phyloP scores from a whole-genome alignment of 257 asterid species.

The Craterostigma plantagineum region DNA sequence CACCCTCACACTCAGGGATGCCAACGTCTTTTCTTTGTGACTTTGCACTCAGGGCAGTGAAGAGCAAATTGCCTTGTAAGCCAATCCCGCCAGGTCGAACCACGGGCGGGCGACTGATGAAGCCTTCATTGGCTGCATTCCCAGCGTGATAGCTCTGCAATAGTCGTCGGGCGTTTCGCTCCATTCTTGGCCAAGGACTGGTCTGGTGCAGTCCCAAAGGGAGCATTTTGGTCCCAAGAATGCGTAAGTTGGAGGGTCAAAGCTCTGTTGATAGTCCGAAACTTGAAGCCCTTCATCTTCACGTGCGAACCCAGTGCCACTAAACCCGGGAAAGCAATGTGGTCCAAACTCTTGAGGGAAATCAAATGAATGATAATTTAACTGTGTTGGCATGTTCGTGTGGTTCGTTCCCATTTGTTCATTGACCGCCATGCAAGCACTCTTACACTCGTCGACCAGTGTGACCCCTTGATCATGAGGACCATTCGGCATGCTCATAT shows the following conservation, averaged over 20 bases:
- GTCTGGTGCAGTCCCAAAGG: constrained; percentile 82
- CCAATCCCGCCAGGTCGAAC: constrained; percentile 87
- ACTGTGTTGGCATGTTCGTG: constrained; percentile 27
- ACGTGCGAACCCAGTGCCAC: constrained; percentile 27
- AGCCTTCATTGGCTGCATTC: constrained; percentile 80
- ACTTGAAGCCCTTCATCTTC: constrained; percentile 34
- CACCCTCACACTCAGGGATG: constrained; percentile 92
- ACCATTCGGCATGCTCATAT: no score
- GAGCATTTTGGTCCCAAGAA: constrained; percentile 95
- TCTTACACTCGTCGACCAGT: background rate
- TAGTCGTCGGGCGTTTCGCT: constrained; percentile 33
- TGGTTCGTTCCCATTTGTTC: background rate
- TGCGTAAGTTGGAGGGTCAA: constrained; percentile 77
- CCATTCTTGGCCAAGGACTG: constrained; percentile 37
- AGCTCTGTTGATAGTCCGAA: constrained; percentile 35
- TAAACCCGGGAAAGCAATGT: constrained; percentile 41
- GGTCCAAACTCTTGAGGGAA: constrained; percentile 50
- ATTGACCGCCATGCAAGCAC: constrained; percentile 27
- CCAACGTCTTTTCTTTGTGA: constrained; percentile 78
- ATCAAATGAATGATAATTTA: constrained; percentile 39
- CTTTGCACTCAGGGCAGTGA: constrained; percentile 79
- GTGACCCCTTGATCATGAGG: no score
- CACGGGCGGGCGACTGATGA: constrained; percentile 56
- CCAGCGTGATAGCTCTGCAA: constrained; percentile 38
- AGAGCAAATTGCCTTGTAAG: constrained; percentile 79